Percentiles rank a stretch among this genome's conserved stretches.
These are phyloP conservation scores for Aspergillus niger DNA, from an alignment of 2,329 filamentous ascomycete species.

Conservation along the genomic window DNA sequence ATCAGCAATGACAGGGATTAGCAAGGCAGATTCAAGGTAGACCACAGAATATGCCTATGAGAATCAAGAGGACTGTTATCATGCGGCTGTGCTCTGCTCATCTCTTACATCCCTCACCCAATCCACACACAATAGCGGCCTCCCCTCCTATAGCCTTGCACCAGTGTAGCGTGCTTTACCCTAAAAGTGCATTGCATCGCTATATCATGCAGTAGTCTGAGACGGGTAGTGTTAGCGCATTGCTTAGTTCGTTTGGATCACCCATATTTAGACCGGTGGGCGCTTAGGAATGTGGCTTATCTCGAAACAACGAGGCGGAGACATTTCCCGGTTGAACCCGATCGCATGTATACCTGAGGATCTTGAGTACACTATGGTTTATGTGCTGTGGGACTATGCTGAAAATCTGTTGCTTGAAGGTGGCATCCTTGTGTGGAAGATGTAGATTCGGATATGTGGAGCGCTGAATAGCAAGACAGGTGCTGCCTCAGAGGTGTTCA, in stretches of 20 bases:
- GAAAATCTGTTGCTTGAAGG: no score
- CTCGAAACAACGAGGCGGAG: neutral
- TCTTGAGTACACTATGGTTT: neutral
- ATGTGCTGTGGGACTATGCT: neutral
- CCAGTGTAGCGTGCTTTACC: neutral
- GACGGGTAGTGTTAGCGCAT: neutral
- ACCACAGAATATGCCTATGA: neutral
- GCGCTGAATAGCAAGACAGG: no score
- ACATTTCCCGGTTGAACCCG: neutral
- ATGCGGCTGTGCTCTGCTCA: neutral
- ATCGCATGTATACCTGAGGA: neutral
- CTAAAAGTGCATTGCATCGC: neutral
- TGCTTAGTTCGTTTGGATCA: neutral
- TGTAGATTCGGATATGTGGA: no score
- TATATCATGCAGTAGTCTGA: neutral
- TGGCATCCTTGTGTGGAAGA: no score
- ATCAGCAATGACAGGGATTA: neutral
- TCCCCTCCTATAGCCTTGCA: neutral
- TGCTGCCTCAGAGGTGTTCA: no score
- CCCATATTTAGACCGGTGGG: neutral
- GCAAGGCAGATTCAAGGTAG: neutral
- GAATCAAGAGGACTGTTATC: neutral
- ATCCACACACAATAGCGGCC: neutral
- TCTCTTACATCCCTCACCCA: neutral
- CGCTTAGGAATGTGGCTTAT: neutral